Evolutionary conservation across 306 rosid genomes (phyloP), one percentile per base, ranked within the genome.

Genomic region (Canavalia gladiata): DNA sequence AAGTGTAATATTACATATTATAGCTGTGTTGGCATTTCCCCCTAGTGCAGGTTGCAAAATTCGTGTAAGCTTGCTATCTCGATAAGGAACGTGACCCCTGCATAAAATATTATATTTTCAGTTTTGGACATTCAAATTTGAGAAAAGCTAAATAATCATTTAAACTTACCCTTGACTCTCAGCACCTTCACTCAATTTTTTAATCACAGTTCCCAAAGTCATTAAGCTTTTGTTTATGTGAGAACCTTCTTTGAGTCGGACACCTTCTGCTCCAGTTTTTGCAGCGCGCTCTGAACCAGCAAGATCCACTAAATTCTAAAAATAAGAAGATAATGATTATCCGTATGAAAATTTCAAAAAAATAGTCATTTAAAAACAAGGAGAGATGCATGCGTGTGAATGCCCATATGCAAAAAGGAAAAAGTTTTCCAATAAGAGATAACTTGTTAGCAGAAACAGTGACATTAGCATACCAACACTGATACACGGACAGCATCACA

Each of bases 211-310:
- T 87, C 99, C 99, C 86, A 95, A 70, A 62, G 96, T 93, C 99
- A 93, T 93, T 78, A 95, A 86, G 83, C 98, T 95, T 87, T 91
- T 95, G 78, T 95, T 95, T 76, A 95, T 95, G 87, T 91, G 98
- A 74, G 99, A 95, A 77, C 99, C 99, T 91, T 93, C 98, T 87
- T 90, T 95, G 63, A 95, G 94, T 13, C 97, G 90, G 46, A 89
- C 91, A 82, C 99, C 99, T 86, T 95, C 99, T 6, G 99, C 99
- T 68, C 98, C 99, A 25, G 99, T 93, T 89, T 95, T 95, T 79
- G 98, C 97, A 76, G 97, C 99, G 72, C 99, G 98, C 79, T 95
- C 99, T 62, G 99, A 95, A 88, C 99, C 99, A 81, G 99, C 99
- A 87, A 95, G 98, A 84, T 95, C 99, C 79, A 95, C 99, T 76